Base-by-base conservation (phyloP, 441 rosid species). In the Omphalea diandra region DNA sequence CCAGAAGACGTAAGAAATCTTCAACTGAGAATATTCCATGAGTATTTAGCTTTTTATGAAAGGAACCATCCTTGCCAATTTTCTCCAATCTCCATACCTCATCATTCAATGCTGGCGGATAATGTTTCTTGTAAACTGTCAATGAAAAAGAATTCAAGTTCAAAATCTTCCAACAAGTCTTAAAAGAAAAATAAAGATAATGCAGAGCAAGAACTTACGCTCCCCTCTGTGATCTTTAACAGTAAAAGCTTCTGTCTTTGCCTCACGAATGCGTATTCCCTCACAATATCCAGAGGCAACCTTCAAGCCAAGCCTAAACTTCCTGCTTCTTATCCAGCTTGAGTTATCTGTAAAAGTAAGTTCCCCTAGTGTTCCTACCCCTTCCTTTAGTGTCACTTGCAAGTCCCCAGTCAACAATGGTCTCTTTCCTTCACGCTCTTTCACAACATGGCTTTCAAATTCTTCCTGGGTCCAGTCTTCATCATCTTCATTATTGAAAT, bases 61-160 rank as follows among this genome's bases (percentile, higher is more conserved):
- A 93, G 56, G 98, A 87, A 27, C 99, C 99, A 82, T 96, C 99
- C 81, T 96, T 96, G 60, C 96, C 98, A 47, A 96, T 96, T 86
- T 93, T 96, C 84, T 96, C 99, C 86, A 96, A 77, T 83, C 99
- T 90, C 99, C 99, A 96, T 44, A 96, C 99, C 0, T 96, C 99
- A 76, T 96, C 99, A 75, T 14, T 77, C 77, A 91, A 67, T 47
- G 86, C 90, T 76, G 99, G 99, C 35, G 99, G 99, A 71, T 96
- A 96, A 79, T 93, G 98, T 77, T 93, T 96, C 88, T 96, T 96
- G 90, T 96, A 96, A 82, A 96, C 99, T 96, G 84, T 17, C 57
- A 52, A 41, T 53, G 33, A 41, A 52, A 67, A 54, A 18, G 76
- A 24, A 33, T 3, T 3, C 12, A 26, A 60, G 62, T 47, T 40